Conservation (phyloP, 148 eudicot genomes). For the Nepenthes gracilis region DNA sequence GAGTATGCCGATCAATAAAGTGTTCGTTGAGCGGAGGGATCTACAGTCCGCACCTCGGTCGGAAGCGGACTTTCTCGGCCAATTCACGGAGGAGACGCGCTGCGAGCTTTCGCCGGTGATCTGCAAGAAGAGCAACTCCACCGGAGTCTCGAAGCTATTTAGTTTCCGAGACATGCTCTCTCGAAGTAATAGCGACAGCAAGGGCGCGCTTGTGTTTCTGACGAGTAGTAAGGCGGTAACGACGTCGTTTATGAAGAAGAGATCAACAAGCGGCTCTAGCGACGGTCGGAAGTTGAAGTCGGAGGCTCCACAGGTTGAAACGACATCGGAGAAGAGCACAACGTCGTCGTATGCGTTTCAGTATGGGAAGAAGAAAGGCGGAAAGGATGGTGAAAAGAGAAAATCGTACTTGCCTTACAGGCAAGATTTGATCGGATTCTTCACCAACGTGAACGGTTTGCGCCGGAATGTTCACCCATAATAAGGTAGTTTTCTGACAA, state of each 20-base stretch:
- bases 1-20: slow-evolving; percentile 35
- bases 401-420: slow-evolving; percentile 67
- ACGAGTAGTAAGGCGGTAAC: slow-evolving; percentile 2
- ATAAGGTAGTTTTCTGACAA: no score
- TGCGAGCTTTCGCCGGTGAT: slow-evolving; percentile 40
- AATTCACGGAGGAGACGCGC: slow-evolving; percentile 20
- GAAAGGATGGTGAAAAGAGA: slow-evolving; percentile 32
- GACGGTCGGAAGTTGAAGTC: not conserved
- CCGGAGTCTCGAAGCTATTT: slow-evolving; percentile 85
- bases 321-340: slow-evolving; percentile 7
- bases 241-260: slow-evolving; percentile 7
- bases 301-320: slow-evolving; percentile 1
- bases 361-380: slow-evolving; percentile 31
- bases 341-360: slow-evolving; percentile 26
- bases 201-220: slow-evolving; percentile 63
- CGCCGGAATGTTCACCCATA: slow-evolving; percentile 84
- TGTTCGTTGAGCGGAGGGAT: slow-evolving; percentile 30
- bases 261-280: not conserved
- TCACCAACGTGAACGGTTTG: slow-evolving; percentile 60
- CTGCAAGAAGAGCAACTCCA: slow-evolving; percentile 80
- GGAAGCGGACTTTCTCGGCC: slow-evolving; percentile 4
- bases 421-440: slow-evolving; percentile 75
- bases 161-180: slow-evolving; percentile 41
- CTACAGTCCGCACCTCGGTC: slow-evolving; percentile 6
- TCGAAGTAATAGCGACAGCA: slow-evolving; percentile 72